phyloP scores from a whole-genome alignment of 2,329 filamentous ascomycete species.

The Tolypocladium pustulatum region DNA sequence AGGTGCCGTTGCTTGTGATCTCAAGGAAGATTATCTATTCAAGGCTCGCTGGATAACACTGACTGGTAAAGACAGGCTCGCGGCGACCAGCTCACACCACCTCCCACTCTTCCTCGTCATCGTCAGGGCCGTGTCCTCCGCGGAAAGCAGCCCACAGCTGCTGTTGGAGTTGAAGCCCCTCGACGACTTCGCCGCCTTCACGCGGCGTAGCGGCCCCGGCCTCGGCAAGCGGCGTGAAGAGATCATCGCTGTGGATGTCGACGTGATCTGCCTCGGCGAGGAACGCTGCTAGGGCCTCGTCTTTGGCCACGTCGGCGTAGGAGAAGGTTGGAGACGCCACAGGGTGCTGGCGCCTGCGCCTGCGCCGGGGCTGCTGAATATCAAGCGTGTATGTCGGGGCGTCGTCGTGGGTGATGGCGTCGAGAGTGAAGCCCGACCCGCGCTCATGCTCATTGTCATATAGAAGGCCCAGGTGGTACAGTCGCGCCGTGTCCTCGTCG shows the following conservation, averaged over 20 bases:
- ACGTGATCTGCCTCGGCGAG: not conserved
- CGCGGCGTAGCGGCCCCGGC: not conserved
- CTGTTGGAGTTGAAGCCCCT: not conserved
- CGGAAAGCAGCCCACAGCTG: not conserved
- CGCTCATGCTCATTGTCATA: slow-evolving; percentile 1
- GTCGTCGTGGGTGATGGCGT: not conserved
- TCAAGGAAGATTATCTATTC: not conserved
- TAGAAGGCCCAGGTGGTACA: not conserved
- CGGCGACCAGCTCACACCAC: not conserved
- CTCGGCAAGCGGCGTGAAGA: not conserved
- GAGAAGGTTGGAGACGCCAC: not conserved
- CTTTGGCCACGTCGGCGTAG: not conserved
- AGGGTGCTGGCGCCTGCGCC: not conserved
- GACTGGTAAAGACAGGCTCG: not conserved
- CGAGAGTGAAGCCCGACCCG: not conserved
- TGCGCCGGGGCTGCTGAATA: not conserved
- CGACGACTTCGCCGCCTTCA: not conserved
- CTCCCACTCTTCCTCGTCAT: not conserved
- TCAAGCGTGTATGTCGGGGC: not conserved
- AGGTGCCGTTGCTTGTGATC: not conserved
- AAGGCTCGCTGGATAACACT: not conserved
- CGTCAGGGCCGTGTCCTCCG: no score
- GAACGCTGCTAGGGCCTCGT: not conserved
- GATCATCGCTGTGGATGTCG: not conserved
- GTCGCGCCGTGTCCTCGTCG: not conserved